Conservation (phyloP, 768 basidiomycete genomes). For the Calvatia gigantea region DNA sequence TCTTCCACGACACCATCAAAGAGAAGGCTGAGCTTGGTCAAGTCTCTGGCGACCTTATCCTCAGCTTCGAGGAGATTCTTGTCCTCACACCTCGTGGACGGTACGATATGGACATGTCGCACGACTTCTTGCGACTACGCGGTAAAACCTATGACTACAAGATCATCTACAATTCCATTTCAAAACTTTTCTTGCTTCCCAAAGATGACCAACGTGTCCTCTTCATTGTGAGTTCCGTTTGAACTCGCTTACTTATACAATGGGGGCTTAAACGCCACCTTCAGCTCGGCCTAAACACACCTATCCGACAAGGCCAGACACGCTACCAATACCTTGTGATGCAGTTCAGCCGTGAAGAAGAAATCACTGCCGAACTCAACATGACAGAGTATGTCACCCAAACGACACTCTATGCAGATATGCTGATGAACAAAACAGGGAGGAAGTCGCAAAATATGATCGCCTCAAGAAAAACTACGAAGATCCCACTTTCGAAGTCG, state of each 20-base stretch:
- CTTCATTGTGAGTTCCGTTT: slow-evolving; percentile 71
- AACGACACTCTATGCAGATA: slow-evolving; percentile 5
- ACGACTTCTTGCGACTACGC: slow-evolving; percentile 88
- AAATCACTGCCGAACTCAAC: slow-evolving; percentile 93
- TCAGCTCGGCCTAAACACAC: slow-evolving; percentile 86
- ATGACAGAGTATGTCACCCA: slow-evolving; percentile 71
- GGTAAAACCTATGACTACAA: slow-evolving; percentile 99
- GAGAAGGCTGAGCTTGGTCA: slow-evolving; percentile 95
- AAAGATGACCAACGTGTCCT: slow-evolving; percentile 96
- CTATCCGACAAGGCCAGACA: slow-evolving; percentile 97
- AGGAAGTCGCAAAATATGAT: slow-evolving; percentile 75
- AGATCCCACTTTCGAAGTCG: slow-evolving; percentile 92
- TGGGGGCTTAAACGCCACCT: slow-evolving; percentile 5
- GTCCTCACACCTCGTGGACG: slow-evolving; percentile 95
- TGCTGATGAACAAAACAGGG: slow-evolving; percentile 36
- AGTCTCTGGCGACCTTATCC: slow-evolving; percentile 85
- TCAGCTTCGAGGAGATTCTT: slow-evolving; percentile 93
- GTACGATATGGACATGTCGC: slow-evolving; percentile 98
- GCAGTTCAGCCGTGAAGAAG: slow-evolving; percentile 97
- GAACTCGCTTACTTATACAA: background rate
- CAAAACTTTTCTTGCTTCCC: slow-evolving; percentile 86
- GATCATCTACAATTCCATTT: slow-evolving; percentile 85
- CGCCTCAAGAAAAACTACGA: slow-evolving; percentile 92
- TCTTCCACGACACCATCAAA: slow-evolving; percentile 94
- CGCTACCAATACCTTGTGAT: slow-evolving; percentile 97